Percentiles rank a stretch among this genome's conserved stretches.
Conservation (phyloP, 2,329 filamentous ascomycete genomes). For the Sordariomycetes sp. region DNA sequence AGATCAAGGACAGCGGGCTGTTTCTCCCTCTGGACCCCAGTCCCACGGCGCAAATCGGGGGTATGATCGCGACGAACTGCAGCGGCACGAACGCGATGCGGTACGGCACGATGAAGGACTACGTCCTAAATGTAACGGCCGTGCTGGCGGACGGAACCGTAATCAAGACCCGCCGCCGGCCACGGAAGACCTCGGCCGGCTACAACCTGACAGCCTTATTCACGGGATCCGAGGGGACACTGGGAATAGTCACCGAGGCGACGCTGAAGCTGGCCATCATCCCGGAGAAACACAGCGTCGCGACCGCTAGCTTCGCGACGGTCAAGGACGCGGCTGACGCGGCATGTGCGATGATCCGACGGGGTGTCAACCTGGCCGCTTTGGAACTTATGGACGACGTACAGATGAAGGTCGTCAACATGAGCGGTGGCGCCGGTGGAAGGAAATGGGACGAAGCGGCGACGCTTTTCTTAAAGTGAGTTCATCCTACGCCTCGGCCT, state of each 20-base stretch:
- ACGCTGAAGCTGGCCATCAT: slow-evolving; percentile 55
- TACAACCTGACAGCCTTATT: slow-evolving; percentile 61
- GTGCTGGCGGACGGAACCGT: slow-evolving; percentile 53
- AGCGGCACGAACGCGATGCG: slow-evolving; percentile 46
- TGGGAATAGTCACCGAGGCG: slow-evolving; percentile 58
- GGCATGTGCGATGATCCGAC: slow-evolving; percentile 49
- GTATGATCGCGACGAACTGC: slow-evolving; percentile 56
- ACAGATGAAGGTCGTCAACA: slow-evolving; percentile 57
- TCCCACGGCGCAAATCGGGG: slow-evolving; percentile 42
- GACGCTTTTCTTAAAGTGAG: slow-evolving; percentile 58
- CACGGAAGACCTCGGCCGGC: slow-evolving; percentile 56
- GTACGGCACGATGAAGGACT: slow-evolving; percentile 68
- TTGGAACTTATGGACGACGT: slow-evolving; percentile 51
- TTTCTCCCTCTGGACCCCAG: slow-evolving; percentile 61
- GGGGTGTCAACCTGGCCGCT: slow-evolving; percentile 53
- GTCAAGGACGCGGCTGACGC: slow-evolving; percentile 49
- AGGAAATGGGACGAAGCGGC: slow-evolving; percentile 53
- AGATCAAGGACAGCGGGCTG: slow-evolving; percentile 46
- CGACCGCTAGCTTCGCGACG: slow-evolving; percentile 45
- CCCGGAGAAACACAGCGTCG: slow-evolving; percentile 50
- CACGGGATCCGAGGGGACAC: slow-evolving; percentile 56
- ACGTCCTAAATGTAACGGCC: slow-evolving; percentile 58
- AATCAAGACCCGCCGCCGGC: slow-evolving; percentile 54
- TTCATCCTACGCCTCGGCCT: neutral
- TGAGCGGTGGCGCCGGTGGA: slow-evolving; percentile 41